These are phyloP conservation scores for Cladosporium sp. DNA, from an alignment of 2,329 filamentous ascomycete species.

Conservation along the genomic window DNA sequence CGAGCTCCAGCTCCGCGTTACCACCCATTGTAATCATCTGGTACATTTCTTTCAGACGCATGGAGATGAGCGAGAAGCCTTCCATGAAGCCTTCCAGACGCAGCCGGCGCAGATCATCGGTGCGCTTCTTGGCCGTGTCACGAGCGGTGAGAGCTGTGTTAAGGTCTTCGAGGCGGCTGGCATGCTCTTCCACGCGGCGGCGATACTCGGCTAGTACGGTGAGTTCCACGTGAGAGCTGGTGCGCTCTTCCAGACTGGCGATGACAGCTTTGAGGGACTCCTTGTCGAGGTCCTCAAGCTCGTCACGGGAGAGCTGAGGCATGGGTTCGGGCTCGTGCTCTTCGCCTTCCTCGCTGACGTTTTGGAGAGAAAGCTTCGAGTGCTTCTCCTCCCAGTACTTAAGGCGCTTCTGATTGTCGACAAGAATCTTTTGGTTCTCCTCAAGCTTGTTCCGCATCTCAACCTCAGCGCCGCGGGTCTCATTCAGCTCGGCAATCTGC, in stretches of 20 bases:
- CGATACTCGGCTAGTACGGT: constrained; percentile 85
- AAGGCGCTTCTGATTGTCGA: constrained; percentile 77
- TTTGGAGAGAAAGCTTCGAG: constrained; percentile 74
- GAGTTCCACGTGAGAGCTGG: constrained; percentile 82
- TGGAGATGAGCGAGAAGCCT: constrained; percentile 87
- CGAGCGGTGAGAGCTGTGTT: constrained; percentile 69
- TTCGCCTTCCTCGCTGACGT: constrained; percentile 56
- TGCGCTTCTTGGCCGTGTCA: constrained; percentile 83
- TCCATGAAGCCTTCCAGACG: constrained; percentile 97
- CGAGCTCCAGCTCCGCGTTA: constrained; percentile 93
- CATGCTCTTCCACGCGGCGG: constrained; percentile 75
- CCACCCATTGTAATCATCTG: constrained; percentile 99
- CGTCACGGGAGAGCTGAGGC: constrained; percentile 70
- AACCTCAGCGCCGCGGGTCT: constrained; percentile 82
- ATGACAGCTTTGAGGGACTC: constrained; percentile 58
- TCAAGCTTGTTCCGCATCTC: constrained; percentile 98
- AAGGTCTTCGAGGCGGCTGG: constrained; percentile 75
- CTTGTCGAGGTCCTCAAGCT: constrained; percentile 58
- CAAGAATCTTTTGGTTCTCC: constrained; percentile 83
- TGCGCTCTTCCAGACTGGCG: constrained; percentile 63
- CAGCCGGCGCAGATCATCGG: constrained; percentile 83
- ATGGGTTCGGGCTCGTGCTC: constrained; percentile 55
- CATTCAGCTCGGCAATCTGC: constrained; percentile 78
- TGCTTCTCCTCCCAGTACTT: constrained; percentile 88
- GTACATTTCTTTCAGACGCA: constrained; percentile 98